phyloP scores from a whole-genome alignment of 164 flowering plant genomes.

The Aristolochia contorta region DNA sequence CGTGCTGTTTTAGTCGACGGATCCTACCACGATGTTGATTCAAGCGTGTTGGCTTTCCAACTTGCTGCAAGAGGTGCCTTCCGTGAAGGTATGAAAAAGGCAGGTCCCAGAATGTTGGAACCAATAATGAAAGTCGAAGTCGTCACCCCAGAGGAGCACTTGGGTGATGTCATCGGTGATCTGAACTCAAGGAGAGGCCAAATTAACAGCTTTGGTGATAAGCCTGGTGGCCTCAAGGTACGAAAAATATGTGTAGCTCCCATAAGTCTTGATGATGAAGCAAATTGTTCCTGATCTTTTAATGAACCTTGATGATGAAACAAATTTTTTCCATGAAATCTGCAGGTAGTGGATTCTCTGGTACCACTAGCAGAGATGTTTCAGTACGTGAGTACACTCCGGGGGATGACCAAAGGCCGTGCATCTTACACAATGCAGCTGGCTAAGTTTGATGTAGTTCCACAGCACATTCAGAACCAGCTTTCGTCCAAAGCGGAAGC shows the following conservation, averaged over 20 bases:
- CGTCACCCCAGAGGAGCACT: conserved; percentile 90
- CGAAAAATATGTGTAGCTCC: neutral
- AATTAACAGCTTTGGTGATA: conserved; percentile 83
- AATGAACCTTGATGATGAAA: neutral
- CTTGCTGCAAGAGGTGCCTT: conserved; percentile 95
- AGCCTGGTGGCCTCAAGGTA: conserved; percentile 98
- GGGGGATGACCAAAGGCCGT: conserved; percentile 95
- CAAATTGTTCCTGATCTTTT: neutral
- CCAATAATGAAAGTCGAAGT: conserved; percentile 98
- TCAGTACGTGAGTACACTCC: conserved; percentile 82
- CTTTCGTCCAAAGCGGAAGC: conserved; percentile 65
- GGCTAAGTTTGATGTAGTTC: conserved; percentile 89
- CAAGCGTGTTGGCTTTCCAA: conserved; percentile 95
- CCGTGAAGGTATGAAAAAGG: conserved; percentile 75
- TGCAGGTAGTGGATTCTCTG: conserved; percentile 83
- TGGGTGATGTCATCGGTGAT: conserved; percentile 99
- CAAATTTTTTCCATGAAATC: neutral
- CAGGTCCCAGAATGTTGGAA: conserved; percentile 77
- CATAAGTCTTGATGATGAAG: neutral
- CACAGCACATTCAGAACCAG: conserved; percentile 89
- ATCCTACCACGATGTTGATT: conserved; percentile 94
- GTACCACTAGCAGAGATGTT: conserved; percentile 98
- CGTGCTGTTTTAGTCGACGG: conserved; percentile 82
- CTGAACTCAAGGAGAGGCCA: conserved; percentile 96
- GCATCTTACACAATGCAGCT: conserved; percentile 94